Base-by-base conservation (phyloP, 192 early-diverging fungal species). In the Podila clonocystis region DNA sequence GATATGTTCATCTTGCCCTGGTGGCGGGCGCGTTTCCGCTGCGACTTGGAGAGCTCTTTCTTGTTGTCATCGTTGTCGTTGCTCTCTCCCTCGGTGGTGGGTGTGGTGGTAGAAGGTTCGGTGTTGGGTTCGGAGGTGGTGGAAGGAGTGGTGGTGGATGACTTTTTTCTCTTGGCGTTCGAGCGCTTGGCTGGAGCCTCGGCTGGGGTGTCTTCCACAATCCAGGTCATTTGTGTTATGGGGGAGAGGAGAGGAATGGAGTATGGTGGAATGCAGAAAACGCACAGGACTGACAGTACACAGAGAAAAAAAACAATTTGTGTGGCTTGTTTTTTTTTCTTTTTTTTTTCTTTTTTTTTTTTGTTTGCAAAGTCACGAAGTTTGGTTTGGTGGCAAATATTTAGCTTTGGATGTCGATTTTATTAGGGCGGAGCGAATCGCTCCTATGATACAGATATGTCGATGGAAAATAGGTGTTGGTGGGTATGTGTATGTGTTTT, bases 81-180 rank as follows among this genome's bases (percentile, higher is more conserved):
- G 62, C 12, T 45, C 13, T 12, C 36, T 3, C 36, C 41, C 41
- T 45, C 41, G 41, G 41, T 1, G 11, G 41, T 15, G 41, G 15
- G 41, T 15, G 41, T 45, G 41, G 41, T 60, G 15, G 36, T 36
- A 36, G 24, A 13, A 26, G 20, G 34, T n/a, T 57, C 22, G 24
- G 57, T n/a, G 33, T 67, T 58, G 19, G 50, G 24, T 20, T 49
- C 41, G 41, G 30, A 3, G 6, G 58, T 61, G 6, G 58, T 61
- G 20, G 58, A n/a, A 20, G 55, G n/a, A 28, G 63, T 55, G 55
- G 22, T 34, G 24, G 57, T 5, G 2, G 63, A 11, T 15, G 31
- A 17, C 62, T 80, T 80, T 69, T 80, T 80, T 66, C 77, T 72
- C 62, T 80, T 80, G 34, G 70, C 67, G 29, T 80, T 80, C 5